Conservation (phyloP, 2,329 filamentous ascomycete species). For the Pestalotiopsis sp. region DNA sequence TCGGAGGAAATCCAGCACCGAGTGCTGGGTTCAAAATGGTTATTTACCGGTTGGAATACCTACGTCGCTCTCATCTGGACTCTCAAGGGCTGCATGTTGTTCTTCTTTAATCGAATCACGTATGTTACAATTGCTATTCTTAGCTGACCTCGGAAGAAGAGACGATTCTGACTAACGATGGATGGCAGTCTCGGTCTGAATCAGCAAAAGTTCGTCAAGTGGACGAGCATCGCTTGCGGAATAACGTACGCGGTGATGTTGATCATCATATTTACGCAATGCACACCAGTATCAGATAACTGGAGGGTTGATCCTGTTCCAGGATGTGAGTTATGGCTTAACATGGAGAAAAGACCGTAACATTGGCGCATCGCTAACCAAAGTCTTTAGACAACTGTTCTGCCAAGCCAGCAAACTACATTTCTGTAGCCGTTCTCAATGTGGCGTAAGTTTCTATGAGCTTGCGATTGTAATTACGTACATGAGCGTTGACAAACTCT, state of each 20-base stretch:
- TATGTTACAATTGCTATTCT: conserved; percentile 24
- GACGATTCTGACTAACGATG: background rate
- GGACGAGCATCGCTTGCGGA: background rate
- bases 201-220: background rate
- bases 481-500: background rate
- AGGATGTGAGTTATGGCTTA: background rate
- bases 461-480: background rate
- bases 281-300: background rate
- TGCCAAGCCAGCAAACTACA: background rate
- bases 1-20: conserved; percentile 29
- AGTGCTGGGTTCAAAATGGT: conserved; percentile 29
- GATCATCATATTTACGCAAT: background rate
- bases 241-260: background rate
- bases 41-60: conserved; percentile 40
- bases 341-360: background rate
- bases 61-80: conserved; percentile 45
- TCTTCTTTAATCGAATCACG: conserved; percentile 45
- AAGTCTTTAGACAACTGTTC: background rate
- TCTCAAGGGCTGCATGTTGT: conserved; percentile 45
- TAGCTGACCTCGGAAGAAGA: background rate
- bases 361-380: background rate
- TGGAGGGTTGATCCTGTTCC: background rate
- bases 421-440: background rate
- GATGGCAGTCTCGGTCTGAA: background rate
- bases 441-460: background rate